A percentile compares a stretch with the other conserved stretches of the same genome.
phyloP scores from a whole-genome alignment of 306 rosid genomes.

The Pyrus betulifolia region DNA sequence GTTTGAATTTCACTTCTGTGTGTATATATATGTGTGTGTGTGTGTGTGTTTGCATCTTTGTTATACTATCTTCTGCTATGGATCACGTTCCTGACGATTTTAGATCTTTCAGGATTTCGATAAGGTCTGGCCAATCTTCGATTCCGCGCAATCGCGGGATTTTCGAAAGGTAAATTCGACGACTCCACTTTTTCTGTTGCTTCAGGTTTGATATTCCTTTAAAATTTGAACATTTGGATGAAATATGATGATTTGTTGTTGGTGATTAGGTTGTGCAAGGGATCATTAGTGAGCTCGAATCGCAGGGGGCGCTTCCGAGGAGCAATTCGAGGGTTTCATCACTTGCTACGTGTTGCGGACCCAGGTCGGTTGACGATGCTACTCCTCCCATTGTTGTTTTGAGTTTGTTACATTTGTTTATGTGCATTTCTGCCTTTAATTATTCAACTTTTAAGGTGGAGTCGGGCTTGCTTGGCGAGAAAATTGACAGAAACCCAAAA shows the following conservation, averaged over 20 bases:
- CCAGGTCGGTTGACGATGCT: slow-evolving; percentile 57
- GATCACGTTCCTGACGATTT: not conserved
- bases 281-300: slow-evolving; percentile 94
- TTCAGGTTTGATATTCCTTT: not conserved
- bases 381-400: not conserved
- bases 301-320: slow-evolving; percentile 97
- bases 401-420: not conserved
- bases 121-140: slow-evolving; percentile 98
- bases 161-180: slow-evolving; percentile 68
- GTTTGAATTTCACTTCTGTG: not conserved
- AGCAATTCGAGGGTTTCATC: slow-evolving; percentile 99
- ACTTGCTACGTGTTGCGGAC: slow-evolving; percentile 98
- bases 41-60: not conserved
- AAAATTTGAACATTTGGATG: not conserved
- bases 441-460: not conserved
- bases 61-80: slow-evolving; percentile 17
- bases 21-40: not conserved
- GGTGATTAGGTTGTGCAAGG: slow-evolving; percentile 78
- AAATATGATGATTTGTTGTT: slow-evolving; percentile 11
- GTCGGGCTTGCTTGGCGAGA: slow-evolving; percentile 6
- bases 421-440: not conserved
- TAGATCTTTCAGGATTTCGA: slow-evolving; percentile 83
- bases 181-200: not conserved
- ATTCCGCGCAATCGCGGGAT: slow-evolving; percentile 92
- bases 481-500: not conserved